These are phyloP conservation scores for Vaccinium corymbosum DNA, from an alignment of 148 eudicot genomes.

Conservation along the genomic window DNA sequence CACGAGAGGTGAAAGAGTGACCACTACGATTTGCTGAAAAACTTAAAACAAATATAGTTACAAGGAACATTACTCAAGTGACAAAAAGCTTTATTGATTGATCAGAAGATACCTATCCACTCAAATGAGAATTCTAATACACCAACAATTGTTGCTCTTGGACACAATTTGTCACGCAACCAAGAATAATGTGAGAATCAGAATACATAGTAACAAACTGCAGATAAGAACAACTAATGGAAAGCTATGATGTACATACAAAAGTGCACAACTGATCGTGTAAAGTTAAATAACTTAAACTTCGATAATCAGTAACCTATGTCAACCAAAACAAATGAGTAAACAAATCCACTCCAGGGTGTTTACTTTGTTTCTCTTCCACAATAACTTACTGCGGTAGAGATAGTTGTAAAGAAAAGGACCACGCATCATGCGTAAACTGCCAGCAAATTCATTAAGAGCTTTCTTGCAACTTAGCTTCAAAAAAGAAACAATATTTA, in stretches of 20 bases:
- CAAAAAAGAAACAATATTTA: not conserved
- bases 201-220: not conserved
- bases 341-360: not conserved
- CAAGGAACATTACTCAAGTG: not conserved
- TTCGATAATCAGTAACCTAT: not conserved
- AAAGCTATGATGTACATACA: not conserved
- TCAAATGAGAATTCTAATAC: not conserved
- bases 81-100: not conserved
- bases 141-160: not conserved
- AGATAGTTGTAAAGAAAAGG: not conserved
- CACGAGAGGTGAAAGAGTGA: not conserved
- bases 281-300: too few species aligned
- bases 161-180: not conserved
- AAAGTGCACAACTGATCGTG: not conserved
- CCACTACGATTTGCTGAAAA: not conserved
- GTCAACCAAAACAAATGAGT: not conserved
- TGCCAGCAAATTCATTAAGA: not conserved
- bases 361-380: not conserved
- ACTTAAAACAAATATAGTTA: not conserved
- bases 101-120: not conserved
- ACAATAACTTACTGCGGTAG: not conserved
- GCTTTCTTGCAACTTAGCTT: not conserved
- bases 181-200: not conserved
- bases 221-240: not conserved
- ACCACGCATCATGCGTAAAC: not conserved